Evolutionary conservation across 2,329 filamentous ascomycete species (phyloP).

Genomic region (Pseudogymnoascus sp.): DNA sequence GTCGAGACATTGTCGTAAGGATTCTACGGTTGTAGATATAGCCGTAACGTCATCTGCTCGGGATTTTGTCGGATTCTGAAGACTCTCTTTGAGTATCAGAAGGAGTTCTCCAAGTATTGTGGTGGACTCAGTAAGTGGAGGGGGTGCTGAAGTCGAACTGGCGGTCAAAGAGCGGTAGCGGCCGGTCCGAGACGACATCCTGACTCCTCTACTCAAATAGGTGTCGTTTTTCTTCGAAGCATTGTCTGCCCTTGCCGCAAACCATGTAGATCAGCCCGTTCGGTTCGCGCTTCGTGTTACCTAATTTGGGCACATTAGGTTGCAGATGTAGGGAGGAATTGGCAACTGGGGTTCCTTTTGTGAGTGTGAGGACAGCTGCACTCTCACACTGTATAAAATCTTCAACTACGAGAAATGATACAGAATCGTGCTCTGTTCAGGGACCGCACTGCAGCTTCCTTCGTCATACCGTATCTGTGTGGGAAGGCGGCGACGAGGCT

Average conservation of each 20-base stretch:
- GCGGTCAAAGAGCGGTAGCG: slow-evolving; percentile 58
- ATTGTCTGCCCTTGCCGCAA: background rate
- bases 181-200: slow-evolving; percentile 44
- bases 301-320: slow-evolving; percentile 2
- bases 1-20: slow-evolving; percentile 26
- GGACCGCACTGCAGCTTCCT: slow-evolving; percentile 2
- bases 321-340: background rate
- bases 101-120: slow-evolving; percentile 50
- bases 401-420: background rate
- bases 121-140: slow-evolving; percentile 49
- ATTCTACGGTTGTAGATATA: slow-evolving; percentile 16
- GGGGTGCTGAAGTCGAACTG: slow-evolving; percentile 40
- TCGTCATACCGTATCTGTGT: slow-evolving; percentile 2
- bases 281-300: slow-evolving; percentile 2
- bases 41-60: background rate
- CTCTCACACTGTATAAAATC: background rate
- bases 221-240: background rate
- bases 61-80: background rate
- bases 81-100: slow-evolving; percentile 9
- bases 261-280: background rate
- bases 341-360: background rate
- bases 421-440: background rate
- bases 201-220: slow-evolving; percentile 21
- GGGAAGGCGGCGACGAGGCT: slow-evolving; percentile 6
- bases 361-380: background rate